Conservation (phyloP, 2,329 filamentous ascomycete genomes). For the Ophiostoma montium region DNA sequence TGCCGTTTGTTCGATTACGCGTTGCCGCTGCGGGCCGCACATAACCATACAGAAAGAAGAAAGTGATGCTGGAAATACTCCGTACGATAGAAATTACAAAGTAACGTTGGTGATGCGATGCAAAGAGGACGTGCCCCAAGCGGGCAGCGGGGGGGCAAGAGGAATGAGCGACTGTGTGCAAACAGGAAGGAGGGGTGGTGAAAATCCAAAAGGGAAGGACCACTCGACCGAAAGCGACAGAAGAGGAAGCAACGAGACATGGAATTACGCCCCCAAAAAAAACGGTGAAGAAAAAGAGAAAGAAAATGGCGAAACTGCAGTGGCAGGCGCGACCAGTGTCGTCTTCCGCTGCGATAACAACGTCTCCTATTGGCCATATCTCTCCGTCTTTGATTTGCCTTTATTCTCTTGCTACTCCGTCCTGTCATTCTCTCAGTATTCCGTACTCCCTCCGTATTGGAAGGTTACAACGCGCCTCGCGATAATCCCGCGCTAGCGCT, state of each 20-base stretch:
- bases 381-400: no score
- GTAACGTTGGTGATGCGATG: neutral
- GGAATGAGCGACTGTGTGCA: neutral
- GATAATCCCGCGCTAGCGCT: conserved; percentile 8
- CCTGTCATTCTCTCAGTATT: neutral
- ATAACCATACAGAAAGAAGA: neutral
- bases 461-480: conserved; percentile 11
- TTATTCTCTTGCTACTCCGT: neutral
- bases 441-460: neutral
- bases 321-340: neutral
- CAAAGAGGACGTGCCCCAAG: neutral
- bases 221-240: neutral
- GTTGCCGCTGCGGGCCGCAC: neutral
- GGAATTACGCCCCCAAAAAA: neutral
- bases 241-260: neutral
- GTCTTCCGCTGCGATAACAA: neutral
- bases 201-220: neutral
- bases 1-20: neutral
- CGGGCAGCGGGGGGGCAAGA: neutral
- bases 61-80: neutral
- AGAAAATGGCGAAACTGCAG: neutral
- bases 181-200: conserved; percentile 1
- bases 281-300: conserved; percentile 3
- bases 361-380: no score
- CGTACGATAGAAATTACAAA: neutral